Conservation (phyloP, 768 basidiomycete genomes). For the Russula compacta region DNA sequence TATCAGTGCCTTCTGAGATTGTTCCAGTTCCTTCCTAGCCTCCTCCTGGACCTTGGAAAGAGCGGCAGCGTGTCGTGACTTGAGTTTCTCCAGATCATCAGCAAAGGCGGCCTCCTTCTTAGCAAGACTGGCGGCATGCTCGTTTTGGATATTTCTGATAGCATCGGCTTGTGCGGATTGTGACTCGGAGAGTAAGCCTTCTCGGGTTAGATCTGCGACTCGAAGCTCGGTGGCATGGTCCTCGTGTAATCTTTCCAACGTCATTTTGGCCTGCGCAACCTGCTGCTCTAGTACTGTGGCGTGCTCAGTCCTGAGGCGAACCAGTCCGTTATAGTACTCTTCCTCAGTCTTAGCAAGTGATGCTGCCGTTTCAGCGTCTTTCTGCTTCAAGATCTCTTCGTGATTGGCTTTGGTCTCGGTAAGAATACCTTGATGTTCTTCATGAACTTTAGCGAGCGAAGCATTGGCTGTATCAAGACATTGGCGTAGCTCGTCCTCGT, state of each 20-base stretch:
- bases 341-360: constrained; percentile 63
- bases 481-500: constrained; percentile 36
- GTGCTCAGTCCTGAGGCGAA: constrained; percentile 68
- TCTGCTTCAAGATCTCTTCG: constrained; percentile 45
- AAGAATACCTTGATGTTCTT: constrained; percentile 44
- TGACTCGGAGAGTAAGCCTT: constrained; percentile 68
- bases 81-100: constrained; percentile 58
- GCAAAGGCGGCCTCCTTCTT: constrained; percentile 57
- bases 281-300: constrained; percentile 54
- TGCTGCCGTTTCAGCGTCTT: constrained; percentile 49
- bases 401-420: constrained; percentile 47
- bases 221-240: constrained; percentile 70
- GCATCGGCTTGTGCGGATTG: constrained; percentile 55
- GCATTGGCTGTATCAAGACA: constrained; percentile 48
- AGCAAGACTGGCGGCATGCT: constrained; percentile 55
- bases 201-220: constrained; percentile 64
- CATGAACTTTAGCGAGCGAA: constrained; percentile 35
- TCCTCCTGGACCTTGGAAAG: constrained; percentile 47
- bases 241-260: constrained; percentile 61
- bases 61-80: constrained; percentile 51
- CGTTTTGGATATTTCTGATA: constrained; percentile 60
- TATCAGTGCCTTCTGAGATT: constrained; percentile 35
- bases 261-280: constrained; percentile 47
- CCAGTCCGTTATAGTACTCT: constrained; percentile 74
- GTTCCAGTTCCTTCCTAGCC: constrained; percentile 42